phyloP scores from a whole-genome alignment of 2,329 filamentous ascomycete species.

The Hymenoscyphus fructigenus region DNA sequence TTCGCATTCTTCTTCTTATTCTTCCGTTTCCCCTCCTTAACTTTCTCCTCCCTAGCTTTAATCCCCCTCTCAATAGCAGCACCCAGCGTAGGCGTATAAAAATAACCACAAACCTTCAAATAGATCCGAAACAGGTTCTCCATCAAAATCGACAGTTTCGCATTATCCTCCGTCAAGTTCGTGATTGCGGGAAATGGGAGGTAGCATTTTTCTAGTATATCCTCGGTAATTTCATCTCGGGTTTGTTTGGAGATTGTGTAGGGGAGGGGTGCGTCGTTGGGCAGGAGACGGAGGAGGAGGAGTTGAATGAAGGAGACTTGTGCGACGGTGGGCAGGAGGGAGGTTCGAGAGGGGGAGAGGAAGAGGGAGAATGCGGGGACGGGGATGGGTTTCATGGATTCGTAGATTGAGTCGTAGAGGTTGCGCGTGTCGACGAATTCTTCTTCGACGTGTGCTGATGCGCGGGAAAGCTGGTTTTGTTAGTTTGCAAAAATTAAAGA shows the following conservation, averaged over 20 bases:
- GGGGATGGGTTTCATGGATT: slow-evolving; percentile 40
- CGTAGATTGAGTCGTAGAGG: slow-evolving; percentile 50
- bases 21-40: slow-evolving; percentile 42
- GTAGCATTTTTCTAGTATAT: slow-evolving; percentile 51
- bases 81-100: slow-evolving; percentile 37
- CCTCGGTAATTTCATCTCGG: slow-evolving; percentile 46
- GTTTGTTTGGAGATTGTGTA: slow-evolving; percentile 28
- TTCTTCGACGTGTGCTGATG: slow-evolving; percentile 41
- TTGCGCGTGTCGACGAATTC: slow-evolving; percentile 47
- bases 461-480: slow-evolving; percentile 30
- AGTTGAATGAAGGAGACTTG: slow-evolving; percentile 52
- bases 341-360: slow-evolving; percentile 40
- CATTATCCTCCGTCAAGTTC: slow-evolving; percentile 50
- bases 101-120: slow-evolving; percentile 34
- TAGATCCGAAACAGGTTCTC: slow-evolving; percentile 53
- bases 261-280: slow-evolving; percentile 40
- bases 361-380: slow-evolving; percentile 41
- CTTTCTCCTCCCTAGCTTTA: slow-evolving; percentile 46
- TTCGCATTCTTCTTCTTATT: slow-evolving; percentile 36
- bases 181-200: slow-evolving; percentile 54
- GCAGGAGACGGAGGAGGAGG: slow-evolving; percentile 49
- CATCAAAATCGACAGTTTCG: slow-evolving; percentile 54
- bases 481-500: slow-evolving; percentile 7
- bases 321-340: slow-evolving; percentile 39
- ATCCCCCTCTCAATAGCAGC: slow-evolving; percentile 54